Evolutionary conservation across 148 eudicot genomes (phyloP), one percentile per base, ranked within the genome.

Genomic region (Fagopyrum tataricum): DNA sequence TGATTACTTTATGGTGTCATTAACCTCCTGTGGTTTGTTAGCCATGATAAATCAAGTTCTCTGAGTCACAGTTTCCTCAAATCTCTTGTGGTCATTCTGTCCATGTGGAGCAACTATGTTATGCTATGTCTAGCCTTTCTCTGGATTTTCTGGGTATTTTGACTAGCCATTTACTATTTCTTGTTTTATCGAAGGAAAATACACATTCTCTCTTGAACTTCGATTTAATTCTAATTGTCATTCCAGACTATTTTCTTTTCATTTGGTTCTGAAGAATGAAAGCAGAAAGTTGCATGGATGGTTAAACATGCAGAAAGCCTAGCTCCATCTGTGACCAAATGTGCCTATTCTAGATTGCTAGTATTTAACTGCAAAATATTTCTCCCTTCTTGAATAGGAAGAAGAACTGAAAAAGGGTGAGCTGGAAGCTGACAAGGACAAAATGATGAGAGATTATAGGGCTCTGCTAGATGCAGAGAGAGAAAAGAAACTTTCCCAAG

Each of bases 401-500:
- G 98, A 91, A 77, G 98, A 91, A 80, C 75, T 90, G 77, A 95
- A 73, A 79, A 91, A 85, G 79, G 98, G 97, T 59, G 97, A 91
- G 77, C 72, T 87, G 71, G 98, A 95, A 90, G 98, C 98, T 44
- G 98, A 95, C 84, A 95, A 95, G 84, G 98, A 95, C 79, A 88
- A 79, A 81, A 95, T 91, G 97, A 95, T 95, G 98, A 82, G 90
- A 74, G 97, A 91, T 67, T 95, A 95, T 80, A 86, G 97, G 76
- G 92, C 92, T 78, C 96, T 89, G 75, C 85, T 95, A 76, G 98
- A 95, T 84, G 97, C 97, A 52, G 98, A 95, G 87, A 85, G 98
- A 87, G 96, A 92, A 77, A 74, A 76, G 74, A 95, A 95, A 79
- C 98, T 95, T 76, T 78, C 97, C 39, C 92, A 87, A 66, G 98